Evolutionary conservation across 2,329 filamentous ascomycete genomes (phyloP).

Genomic region (Chalara sp.): DNA sequence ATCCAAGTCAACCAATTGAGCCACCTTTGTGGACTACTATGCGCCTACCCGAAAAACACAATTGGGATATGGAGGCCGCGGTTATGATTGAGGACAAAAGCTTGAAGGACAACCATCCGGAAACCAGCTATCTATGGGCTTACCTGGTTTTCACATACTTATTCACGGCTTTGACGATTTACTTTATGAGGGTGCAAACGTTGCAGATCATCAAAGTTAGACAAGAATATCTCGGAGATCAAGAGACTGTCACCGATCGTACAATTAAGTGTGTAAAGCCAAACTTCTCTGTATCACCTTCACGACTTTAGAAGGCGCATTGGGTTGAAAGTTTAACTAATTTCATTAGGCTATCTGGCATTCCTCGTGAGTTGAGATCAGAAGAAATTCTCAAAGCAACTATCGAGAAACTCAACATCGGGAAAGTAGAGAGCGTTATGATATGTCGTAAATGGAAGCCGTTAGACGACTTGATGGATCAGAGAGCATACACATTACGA

Average conservation of each 20-base stretch:
- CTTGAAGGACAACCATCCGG: conserved; percentile 7
- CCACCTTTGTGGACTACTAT: background rate
- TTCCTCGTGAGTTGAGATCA: conserved; percentile 70
- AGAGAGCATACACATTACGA: conserved; percentile 58
- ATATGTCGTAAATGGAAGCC: conserved; percentile 82
- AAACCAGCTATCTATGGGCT: conserved; percentile 68
- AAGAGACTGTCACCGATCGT: conserved; percentile 91
- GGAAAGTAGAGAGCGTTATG: conserved; percentile 80
- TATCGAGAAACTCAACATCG: conserved; percentile 82
- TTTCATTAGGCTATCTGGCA: conserved; percentile 64
- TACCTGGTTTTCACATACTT: conserved; percentile 94
- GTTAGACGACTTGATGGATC: conserved; percentile 66
- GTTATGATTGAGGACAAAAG: conserved; percentile 3
- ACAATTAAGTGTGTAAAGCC: conserved; percentile 50
- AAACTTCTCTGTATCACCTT: too few species aligned
- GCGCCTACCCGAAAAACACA: background rate
- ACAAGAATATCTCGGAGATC: conserved; percentile 86
- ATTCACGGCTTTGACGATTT: conserved; percentile 76
- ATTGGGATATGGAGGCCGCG: conserved; percentile 2
- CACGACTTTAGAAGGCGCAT: too few species aligned
- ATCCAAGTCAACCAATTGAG: conserved; percentile 24
- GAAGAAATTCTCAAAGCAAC: conserved; percentile 81
- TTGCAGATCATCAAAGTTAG: conserved; percentile 76
- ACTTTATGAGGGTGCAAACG: conserved; percentile 77
- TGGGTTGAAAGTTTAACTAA: too few species aligned